Conservation (phyloP, 1,139 yeast species). For the Protomyces inundatus region DNA sequence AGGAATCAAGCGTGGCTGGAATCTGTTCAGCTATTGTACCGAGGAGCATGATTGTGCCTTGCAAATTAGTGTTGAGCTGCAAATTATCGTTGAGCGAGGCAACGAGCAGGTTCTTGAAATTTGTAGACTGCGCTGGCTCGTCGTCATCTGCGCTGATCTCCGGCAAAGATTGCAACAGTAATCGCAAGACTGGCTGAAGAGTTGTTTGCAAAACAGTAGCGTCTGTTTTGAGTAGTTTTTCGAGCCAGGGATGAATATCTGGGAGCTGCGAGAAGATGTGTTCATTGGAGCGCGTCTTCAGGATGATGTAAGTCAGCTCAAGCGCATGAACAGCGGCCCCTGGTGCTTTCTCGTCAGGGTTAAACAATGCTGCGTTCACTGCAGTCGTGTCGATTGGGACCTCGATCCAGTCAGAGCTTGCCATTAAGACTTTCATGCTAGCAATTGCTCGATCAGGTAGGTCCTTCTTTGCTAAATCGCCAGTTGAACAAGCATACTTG, state of each 20-base stretch:
- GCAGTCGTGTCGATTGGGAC: slow-evolving; percentile 76
- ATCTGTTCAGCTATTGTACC: slow-evolving; percentile 73
- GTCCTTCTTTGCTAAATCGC: slow-evolving; percentile 78
- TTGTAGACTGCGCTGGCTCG: slow-evolving; percentile 48
- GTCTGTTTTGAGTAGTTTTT: slow-evolving; percentile 75
- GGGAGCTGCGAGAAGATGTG: slow-evolving; percentile 71
- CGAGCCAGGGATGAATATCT: slow-evolving; percentile 63
- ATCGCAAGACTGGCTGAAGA: slow-evolving; percentile 64
- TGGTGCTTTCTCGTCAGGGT: slow-evolving; percentile 65
- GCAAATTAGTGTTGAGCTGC: slow-evolving; percentile 61
- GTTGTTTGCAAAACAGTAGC: slow-evolving; percentile 37
- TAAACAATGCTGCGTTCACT: slow-evolving; percentile 78
- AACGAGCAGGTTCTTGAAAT: slow-evolving; percentile 58
- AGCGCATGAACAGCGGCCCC: slow-evolving; percentile 84
- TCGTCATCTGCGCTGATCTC: slow-evolving; percentile 39
- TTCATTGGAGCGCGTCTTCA: slow-evolving; percentile 65
- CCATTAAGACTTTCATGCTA: slow-evolving; percentile 64
- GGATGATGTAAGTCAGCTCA: slow-evolving; percentile 80
- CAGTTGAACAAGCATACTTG: slow-evolving; percentile 80
- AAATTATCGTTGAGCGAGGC: slow-evolving; percentile 78
- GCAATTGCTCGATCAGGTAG: slow-evolving; percentile 76
- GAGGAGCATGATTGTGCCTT: slow-evolving; percentile 83
- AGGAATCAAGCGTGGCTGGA: slow-evolving; percentile 67
- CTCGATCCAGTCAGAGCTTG: slow-evolving; percentile 77
- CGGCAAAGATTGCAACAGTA: slow-evolving; percentile 60